A percentile compares a stretch with the other conserved stretches of the same genome.
phyloP scores from a whole-genome alignment of 352 stramenopile species.

The Phytophthora palmivora region DNA sequence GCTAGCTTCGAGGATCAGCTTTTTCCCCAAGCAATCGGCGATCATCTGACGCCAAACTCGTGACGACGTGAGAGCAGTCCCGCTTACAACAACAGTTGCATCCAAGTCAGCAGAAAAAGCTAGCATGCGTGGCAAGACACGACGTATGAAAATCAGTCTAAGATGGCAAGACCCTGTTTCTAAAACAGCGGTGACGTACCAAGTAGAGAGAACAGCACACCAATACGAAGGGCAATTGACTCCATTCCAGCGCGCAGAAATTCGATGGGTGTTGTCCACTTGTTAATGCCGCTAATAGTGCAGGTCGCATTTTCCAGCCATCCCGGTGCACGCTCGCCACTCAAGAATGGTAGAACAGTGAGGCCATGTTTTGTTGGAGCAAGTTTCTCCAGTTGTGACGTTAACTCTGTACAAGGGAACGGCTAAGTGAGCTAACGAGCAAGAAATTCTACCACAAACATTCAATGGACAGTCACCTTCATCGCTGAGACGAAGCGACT shows the following conservation, averaged over 20 bases:
- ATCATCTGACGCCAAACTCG: slow-evolving; percentile 89
- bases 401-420: slow-evolving; percentile 19
- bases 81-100: slow-evolving; percentile 76
- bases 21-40: slow-evolving; percentile 77
- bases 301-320: slow-evolving; percentile 92
- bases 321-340: slow-evolving; percentile 93
- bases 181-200: slow-evolving; percentile 32
- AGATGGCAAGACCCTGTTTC: background rate
- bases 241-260: slow-evolving; percentile 92
- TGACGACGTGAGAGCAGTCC: slow-evolving; percentile 84
- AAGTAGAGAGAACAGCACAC: slow-evolving; percentile 85
- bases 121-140: slow-evolving; percentile 7
- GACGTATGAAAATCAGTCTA: slow-evolving; percentile 6
- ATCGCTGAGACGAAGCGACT: slow-evolving; percentile 68
- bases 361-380: slow-evolving; percentile 72
- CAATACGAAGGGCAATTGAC: slow-evolving; percentile 91
- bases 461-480: slow-evolving; percentile 38
- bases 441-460: slow-evolving; percentile 2
- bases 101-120: slow-evolving; percentile 53
- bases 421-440: background rate
- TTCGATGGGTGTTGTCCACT: slow-evolving; percentile 89
- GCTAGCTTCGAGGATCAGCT: slow-evolving; percentile 70
- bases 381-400: slow-evolving; percentile 54
- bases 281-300: slow-evolving; percentile 92
- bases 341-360: slow-evolving; percentile 93